Base-by-base conservation (phyloP, 2,329 filamentous ascomycete species). In the Emericellopsis atlantica region DNA sequence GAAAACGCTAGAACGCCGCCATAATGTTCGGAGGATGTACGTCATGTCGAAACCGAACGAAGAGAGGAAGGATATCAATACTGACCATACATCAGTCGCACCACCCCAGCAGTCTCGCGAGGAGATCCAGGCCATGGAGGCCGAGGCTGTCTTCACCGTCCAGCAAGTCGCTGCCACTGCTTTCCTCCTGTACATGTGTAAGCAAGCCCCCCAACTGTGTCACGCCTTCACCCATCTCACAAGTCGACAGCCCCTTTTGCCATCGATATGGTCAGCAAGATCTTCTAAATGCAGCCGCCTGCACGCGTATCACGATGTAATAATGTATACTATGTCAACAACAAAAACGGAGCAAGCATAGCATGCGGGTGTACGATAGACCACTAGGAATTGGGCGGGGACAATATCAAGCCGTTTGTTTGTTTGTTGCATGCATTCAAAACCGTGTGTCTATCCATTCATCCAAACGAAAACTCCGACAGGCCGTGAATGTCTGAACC, bases 131-230 rank as follows among this genome's bases (percentile, higher is more conserved):
- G 67, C 69, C 54, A 72, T 79, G 58, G 83, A 89, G 69, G 67
- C 69, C 45, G 74, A 81, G 58, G 83, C 84, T 39, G 67, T 66
- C 53, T 69, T 71, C 50, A 82, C 79, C 39, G 67, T 90, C 49
- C 78, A 83, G 65, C 72, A 70, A 52, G 81, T 81, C 46, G 56
- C 81, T 42, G 71, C 75, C 32, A 76, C 77, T 14, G 79, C 79
- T 47, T 67, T 80, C 32, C 60, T 84, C 39, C 71, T 92, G 38
- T 90, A 90, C 58, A 65, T 92, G 45, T 86, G 85, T 92, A 76
- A 43, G 82, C 18, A 11, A 4, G 16, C 9, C 26, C 23, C 37
- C 9, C 57, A 8, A n/a, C 32, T 15, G 16, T 44, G 43, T 38
- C 42, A 39, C 34, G 23, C 10, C 31, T 40, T 33, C 12, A 8